Evolutionary conservation across 1,284 basidiomycete genomes (phyloP), one percentile per base, ranked within the genome.

Genomic region (Phaffia rhodozyma): DNA sequence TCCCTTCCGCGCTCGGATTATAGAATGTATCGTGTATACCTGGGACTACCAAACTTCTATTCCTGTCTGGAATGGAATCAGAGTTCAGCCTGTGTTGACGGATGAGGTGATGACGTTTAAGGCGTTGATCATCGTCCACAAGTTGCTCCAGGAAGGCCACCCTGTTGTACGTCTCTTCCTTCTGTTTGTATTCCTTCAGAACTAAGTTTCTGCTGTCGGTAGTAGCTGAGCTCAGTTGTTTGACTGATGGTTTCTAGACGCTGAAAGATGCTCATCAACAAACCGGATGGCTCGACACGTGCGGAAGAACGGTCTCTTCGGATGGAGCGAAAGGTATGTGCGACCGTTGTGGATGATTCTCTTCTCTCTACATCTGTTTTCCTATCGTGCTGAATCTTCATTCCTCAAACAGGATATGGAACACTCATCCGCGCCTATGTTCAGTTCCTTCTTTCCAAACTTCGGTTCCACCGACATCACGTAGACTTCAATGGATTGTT

Each of bases 41-140:
- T 96, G 92, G 92, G 92, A 97, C 75, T 96, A 96, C 73, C 91
- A 94, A 73, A 88, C 89, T n/a, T 94, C 91, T 49, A 85, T 90
- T 70, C 92, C 91, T 7, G 93, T 97, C 72, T 97, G 93, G 93
- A 91, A 89, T 70, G 91, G 90, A 30, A 80, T 97, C 20, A 82
- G 92, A 55, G 93, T 96, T 4, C 91, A 94, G 71, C 92, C 92
- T 48, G 94, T 97, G 70, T 78, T 97, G 29, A 84, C 91, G 3
- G 92, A 97, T 75, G 92, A 97, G 78, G 84, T 96, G 0, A 91
- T 94, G 77, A 93, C 92, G 0, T 97, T 96, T 82, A 97, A 97
- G 76, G 88, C 88, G 5, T 81, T 97, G 67, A 96, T 97, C 68
- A 89, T 88, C 20, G 91, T 96, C 6, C 92, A 97, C 78, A 97